Base-by-base conservation (phyloP, 225 moss, liverwort and hornwort genomes). In the Physcomitrium patens region DNA sequence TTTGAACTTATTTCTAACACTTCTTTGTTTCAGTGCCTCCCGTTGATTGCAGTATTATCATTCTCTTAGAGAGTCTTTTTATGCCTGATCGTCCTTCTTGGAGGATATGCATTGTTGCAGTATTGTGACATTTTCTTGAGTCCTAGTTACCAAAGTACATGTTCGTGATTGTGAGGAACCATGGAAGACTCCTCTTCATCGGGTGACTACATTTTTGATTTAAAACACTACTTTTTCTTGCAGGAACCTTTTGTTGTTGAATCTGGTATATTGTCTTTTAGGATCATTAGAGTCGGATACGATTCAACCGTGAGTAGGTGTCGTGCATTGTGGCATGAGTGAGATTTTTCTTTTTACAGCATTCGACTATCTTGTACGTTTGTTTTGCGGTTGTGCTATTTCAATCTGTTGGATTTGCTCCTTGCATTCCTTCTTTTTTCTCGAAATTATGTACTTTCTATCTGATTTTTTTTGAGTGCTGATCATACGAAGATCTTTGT, bases 31-130 rank as follows among this genome's bases (percentile, higher is more conserved):
- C 57, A 52, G 66, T 81, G 52, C 52, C 62, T 58, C 62, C 71
- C 51, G 47, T 68, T 65, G 64, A 69, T 54, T 67, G 65, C 64
- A 63, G 48, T 55, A 58, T 60, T 65, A 44, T 31, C 19, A 63
- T 20, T 48, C 60, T 60, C 59, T 76, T 46, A 51, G 64, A 63
- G 67, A 61, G 50, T 44, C 56, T 62, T 63, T 37, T 37, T 74
- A 15, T 72, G 20, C 10, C 70, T 72, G 60, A 51, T 69, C 17
- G 19, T 65, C 44, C 16, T 80, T 71, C 72, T 72, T 69, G 75
- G 83, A 83, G 72, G 76, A 62, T 60, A 14, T 71, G 70, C 61
- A 49, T 54, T 71, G 13, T 65, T 66, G 48, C 66, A 42, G 65
- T 47, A 60, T 48, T 67, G 41, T 24, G 31, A 37, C 31, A 37